Conservation (phyloP, 352 stramenopile species). For the Phytopythium delawarense region DNA sequence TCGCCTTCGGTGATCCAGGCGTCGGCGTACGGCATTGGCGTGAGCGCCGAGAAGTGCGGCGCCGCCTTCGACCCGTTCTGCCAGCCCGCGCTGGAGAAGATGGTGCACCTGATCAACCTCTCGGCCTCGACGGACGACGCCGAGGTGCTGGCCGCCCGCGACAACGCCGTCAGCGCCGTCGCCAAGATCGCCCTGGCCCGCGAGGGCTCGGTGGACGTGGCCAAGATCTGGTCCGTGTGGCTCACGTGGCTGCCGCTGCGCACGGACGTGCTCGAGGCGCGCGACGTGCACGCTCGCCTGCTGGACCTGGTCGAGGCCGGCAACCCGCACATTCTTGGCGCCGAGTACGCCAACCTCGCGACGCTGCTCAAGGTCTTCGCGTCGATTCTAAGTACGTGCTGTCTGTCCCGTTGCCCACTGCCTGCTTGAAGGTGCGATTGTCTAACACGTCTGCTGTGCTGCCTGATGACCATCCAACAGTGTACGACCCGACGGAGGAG, state of each 20-base stretch:
- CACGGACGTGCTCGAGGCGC: conserved; percentile 75
- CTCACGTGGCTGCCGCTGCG: conserved; percentile 78
- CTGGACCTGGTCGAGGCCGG: conserved; percentile 54
- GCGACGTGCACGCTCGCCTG: conserved; percentile 70
- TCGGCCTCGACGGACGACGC: conserved; percentile 49
- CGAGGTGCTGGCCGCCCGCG: conserved; percentile 59
- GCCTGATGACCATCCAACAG: conserved; percentile 17
- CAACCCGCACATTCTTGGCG: conserved; percentile 62
- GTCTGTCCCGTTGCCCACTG: background rate
- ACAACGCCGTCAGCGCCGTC: conserved; percentile 83
- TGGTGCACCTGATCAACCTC: conserved; percentile 59
- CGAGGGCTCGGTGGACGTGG: conserved; percentile 51
- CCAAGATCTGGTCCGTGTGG: conserved; percentile 68
- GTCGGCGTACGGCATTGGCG: conserved; percentile 77
- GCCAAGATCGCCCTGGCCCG: conserved; percentile 67
- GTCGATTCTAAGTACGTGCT: conserved; percentile 31
- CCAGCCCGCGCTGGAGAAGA: conserved; percentile 61
- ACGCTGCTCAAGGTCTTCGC: conserved; percentile 76
- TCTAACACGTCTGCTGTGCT: conserved; percentile 16
- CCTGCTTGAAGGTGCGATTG: background rate
- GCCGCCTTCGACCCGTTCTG: conserved; percentile 69
- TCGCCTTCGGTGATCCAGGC: conserved; percentile 69
- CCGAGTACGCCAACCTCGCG: conserved; percentile 58
- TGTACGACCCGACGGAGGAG: conserved; percentile 53
- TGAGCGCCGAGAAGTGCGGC: conserved; percentile 78